These are phyloP conservation scores for Dothistroma pini DNA, from an alignment of 2,329 filamentous ascomycete species.

Conservation along the genomic window DNA sequence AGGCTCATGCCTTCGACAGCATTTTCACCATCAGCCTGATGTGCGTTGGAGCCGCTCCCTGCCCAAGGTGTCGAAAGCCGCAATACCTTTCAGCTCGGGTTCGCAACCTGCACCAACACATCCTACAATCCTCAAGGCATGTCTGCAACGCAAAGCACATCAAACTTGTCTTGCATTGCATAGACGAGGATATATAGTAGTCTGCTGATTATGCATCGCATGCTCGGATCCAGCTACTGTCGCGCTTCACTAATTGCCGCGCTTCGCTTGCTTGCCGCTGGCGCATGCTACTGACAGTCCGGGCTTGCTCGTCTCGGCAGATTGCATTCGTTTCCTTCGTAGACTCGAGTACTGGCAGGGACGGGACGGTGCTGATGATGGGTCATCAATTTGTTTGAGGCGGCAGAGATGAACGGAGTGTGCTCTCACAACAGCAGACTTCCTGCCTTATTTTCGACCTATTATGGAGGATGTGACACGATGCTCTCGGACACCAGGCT, in stretches of 20 bases:
- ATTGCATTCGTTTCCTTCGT: too few relatives aligned
- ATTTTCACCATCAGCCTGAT: neutral
- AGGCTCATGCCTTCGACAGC: neutral
- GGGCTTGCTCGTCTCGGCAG: neutral
- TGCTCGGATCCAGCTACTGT: neutral
- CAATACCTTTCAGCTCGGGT: neutral
- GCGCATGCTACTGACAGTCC: neutral
- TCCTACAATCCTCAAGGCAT: neutral
- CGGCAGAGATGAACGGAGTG: too few relatives aligned
- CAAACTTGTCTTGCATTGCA: neutral
- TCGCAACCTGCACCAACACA: neutral
- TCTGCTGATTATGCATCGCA: neutral
- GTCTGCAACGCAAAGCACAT: neutral
- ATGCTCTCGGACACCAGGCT: too few relatives aligned
- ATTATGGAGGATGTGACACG: too few relatives aligned
- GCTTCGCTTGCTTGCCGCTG: neutral
- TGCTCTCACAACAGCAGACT: too few relatives aligned
- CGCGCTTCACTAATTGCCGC: neutral
- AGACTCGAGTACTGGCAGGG: neutral
- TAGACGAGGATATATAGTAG: too few relatives aligned
- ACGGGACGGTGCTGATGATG: neutral
- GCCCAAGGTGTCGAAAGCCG: neutral
- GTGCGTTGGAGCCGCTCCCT: neutral
- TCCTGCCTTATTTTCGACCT: too few relatives aligned
- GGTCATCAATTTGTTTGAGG: too few relatives aligned